Conservation (phyloP, 2,329 filamentous ascomycete species). For the Paracoccidioides lutzii region DNA sequence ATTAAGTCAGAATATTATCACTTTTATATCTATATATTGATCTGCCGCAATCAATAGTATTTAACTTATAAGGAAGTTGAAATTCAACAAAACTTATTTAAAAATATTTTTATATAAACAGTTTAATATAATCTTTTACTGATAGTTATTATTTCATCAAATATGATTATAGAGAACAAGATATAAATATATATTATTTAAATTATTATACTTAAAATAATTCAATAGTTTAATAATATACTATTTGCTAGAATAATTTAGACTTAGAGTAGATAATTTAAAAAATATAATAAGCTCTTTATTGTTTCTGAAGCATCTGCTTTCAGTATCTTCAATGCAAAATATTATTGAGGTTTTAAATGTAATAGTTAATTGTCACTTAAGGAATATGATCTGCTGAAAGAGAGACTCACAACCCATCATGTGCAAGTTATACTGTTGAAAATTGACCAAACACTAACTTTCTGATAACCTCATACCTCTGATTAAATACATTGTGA, state of each 20-base stretch:
- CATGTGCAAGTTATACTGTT: conserved; percentile 17
- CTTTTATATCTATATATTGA: neutral
- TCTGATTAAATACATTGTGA: conserved; percentile 12
- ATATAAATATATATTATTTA: conserved; percentile 15
- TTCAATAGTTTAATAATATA: conserved; percentile 15
- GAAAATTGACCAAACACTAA: conserved; percentile 13
- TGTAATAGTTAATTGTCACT: conserved; percentile 4
- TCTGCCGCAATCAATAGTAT: conserved; percentile 14
- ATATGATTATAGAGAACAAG: conserved; percentile 17
- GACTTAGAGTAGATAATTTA: conserved; percentile 4
- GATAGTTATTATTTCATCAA: conserved; percentile 13
- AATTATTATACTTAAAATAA: conserved; percentile 15
- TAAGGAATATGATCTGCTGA: conserved; percentile 1
- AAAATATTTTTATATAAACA: conserved; percentile 10
- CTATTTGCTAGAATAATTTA: conserved; percentile 10
- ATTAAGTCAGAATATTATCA: conserved; percentile 1
- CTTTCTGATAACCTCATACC: conserved; percentile 14
- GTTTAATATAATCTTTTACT: conserved; percentile 7
- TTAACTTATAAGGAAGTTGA: conserved; percentile 11
- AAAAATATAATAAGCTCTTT: conserved; percentile 14
- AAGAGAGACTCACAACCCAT: conserved; percentile 7
- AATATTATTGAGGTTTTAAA: conserved; percentile 11
- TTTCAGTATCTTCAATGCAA: conserved; percentile 18
- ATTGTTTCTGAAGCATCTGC: conserved; percentile 11
- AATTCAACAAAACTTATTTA: conserved; percentile 11